Base-by-base conservation (phyloP, 2,329 filamentous ascomycete genomes). In the Mycosphaerella sp. region DNA sequence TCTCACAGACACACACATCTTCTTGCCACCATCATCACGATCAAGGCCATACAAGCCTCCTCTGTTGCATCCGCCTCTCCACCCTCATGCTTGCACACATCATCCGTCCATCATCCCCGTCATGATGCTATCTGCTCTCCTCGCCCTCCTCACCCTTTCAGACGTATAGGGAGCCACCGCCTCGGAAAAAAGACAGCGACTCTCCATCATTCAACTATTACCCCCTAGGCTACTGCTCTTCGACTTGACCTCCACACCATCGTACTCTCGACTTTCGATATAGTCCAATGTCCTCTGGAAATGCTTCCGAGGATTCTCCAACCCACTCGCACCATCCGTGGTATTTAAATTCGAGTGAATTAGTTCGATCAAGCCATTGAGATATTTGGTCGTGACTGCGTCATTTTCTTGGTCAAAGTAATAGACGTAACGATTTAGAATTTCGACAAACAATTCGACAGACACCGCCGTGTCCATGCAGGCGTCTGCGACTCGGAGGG, bases 321-420 rank as follows among this genome's bases (percentile, higher is more conserved):
- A 80, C 21, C 85, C 86, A 0, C 85, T 81, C 32, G 87, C 88
- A 64, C 93, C 88, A 67, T 89, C 85, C 68, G 48, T 51, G 53
- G 86, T 90, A 61, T 86, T 85, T 32, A 98, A 79, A 69, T 98
- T 98, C 21, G 90, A 95, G 72, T 98, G 91, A 67, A 98, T 97
- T 59, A 98, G 82, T 74, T 98, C 93, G 67, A 98, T 97, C 48
- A 98, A 82, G 3, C 93, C 93, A 68, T 98, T 98, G 59, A 98
- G 81, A 70, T 97, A 98, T 73, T 97, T 97, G 2, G 87, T 96
- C 4, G 93, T 98, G 39, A 98, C 93, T 62, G 91, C 91, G 74
- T 98, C 93, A 72, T 98, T 98, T 69, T 95, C 89, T 72, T 98
- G 92, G 72, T 98, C 93, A 75, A 96, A 98, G 76, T 97, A 98